Base-by-base conservation (phyloP, 2,329 filamentous ascomycete species). In the Penicillium sp. region DNA sequence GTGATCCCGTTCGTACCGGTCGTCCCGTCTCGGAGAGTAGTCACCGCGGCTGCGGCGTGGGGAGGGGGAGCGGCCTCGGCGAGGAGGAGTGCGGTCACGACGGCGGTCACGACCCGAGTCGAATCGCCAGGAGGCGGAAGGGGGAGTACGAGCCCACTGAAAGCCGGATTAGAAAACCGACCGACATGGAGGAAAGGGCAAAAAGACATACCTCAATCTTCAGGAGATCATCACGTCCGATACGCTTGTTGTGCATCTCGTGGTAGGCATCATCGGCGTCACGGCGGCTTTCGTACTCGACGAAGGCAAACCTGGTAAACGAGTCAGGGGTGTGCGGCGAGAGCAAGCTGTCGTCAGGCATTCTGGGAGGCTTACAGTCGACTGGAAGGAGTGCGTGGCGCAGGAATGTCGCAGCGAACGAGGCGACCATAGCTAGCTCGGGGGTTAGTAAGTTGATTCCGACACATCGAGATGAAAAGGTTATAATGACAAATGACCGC, bases 241-340 rank as follows among this genome's bases (percentile, higher is more conserved):
- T 93, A 69, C 94, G 92, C 87, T 97, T 97, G 84, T 98, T 98
- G 77, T 99, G 95, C 95, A 99, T 99, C 82, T 99, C 95, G 79
- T 99, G 92, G 78, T 99, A 99, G 52, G 95, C 95, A 82, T 99
- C 95, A 79, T 99, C 95, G 66, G 95, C 93, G 84, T 99, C 95
- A 71, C 95, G 93, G 72, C 94, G 92, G 79, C 93, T 96, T 83
- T 99, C 95, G 79, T 99, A 99, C 81, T 99, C 95, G 67, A 99
- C 95, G 78, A 99, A 99, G 40, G 95, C 95, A 78, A 99, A 99
- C 70, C 95, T 88, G 56, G 28, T 8, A 35, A 13, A 19, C 10
- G 8, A 37, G 55, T 64, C 52, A 63, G 59, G 52, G 28, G 30
- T 7, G 16, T n/a, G 1, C 35, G 14, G 55, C 49, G 40, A 28